phyloP scores from a whole-genome alignment of 495 filamentous ascomycete genomes.

The Cenococcum geophilum region DNA sequence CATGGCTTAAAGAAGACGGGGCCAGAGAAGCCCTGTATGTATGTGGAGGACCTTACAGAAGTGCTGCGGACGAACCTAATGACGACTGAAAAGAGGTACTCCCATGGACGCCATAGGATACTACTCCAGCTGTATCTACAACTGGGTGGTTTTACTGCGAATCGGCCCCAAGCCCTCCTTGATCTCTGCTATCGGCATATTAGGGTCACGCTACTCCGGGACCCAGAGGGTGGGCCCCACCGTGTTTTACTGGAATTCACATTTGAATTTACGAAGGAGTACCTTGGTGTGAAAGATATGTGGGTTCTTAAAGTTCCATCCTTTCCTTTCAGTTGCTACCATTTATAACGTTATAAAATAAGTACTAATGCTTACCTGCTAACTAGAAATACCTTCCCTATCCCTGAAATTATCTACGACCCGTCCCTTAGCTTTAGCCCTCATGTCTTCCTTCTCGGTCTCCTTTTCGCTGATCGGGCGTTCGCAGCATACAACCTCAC shows the following conservation, averaged over 20 bases:
- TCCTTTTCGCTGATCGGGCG: slow-evolving; percentile 38
- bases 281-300: slow-evolving; percentile 34
- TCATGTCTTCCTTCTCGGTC: slow-evolving; percentile 37
- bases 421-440: slow-evolving; percentile 37
- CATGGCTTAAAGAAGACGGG: slow-evolving; percentile 27
- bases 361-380: no score
- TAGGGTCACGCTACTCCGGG: slow-evolving; percentile 33
- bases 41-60: slow-evolving; percentile 31
- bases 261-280: slow-evolving; percentile 39
- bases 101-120: slow-evolving; percentile 26
- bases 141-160: slow-evolving; percentile 32
- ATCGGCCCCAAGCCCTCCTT: slow-evolving; percentile 31
- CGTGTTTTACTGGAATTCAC: slow-evolving; percentile 37
- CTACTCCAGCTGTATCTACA: slow-evolving; percentile 8
- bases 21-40: slow-evolving; percentile 32
- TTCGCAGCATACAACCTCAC: slow-evolving; percentile 35
- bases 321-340: neutral
- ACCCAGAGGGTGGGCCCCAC: slow-evolving; percentile 33
- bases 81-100: slow-evolving; percentile 35
- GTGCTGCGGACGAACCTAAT: slow-evolving; percentile 32
- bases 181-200: slow-evolving; percentile 35
- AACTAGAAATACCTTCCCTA: slow-evolving; percentile 36
- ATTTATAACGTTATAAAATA: no score
- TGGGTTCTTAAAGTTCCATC: slow-evolving; percentile 2
- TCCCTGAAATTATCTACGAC: slow-evolving; percentile 41